Evolutionary conservation across 2,329 filamentous ascomycete genomes (phyloP), one percentile per base, ranked within the genome.

Genomic region (Aspergillus candidus): DNA sequence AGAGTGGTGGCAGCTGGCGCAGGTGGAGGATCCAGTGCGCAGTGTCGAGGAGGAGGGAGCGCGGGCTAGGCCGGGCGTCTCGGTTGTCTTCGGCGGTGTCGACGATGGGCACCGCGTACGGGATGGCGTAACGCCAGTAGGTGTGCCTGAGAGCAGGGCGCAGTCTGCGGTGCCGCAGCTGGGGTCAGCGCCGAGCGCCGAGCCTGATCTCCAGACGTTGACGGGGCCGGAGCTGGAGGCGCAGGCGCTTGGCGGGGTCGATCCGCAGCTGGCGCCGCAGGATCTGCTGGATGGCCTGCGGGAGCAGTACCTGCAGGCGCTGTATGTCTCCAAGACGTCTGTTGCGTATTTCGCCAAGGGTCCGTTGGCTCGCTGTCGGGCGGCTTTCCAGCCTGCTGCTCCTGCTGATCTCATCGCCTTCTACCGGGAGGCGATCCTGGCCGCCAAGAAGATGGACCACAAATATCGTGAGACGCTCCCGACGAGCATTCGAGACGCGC

Each of bases 331-430:
- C 29, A 71, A 71, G 62, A 68, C 71, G n/a, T 73, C 71, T 22
- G 58, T 75, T 42, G 72, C 72, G 42, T 75, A 74, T 52, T 75
- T 74, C 54, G 71, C 71, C 31, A 75, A 75, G 58, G 72, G 72
- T 4, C 72, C 72, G 12, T 56, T 75, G 40, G 64, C 71, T 11
- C 68, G 72, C 22, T 72, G 68, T 22, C 67, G 72, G 29, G 65
- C 60, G 32, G 61, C 63, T 40, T 67, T 69, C 29, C 62, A 66
- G 44, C 50, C 55, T 11, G 37, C 52, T 36, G 56, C 52, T 2
- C 49, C 59, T 15, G 35, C 43, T 1, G 60, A 64, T 6, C 54
- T 72, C 4, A 51, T 61, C 35, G 58, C 58, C 6, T 70, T 65
- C 43, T 72, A 72, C 41, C 58, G 65, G 27, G 64, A 71, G 38